Percentiles rank a stretch among this genome's conserved stretches.
Evolutionary conservation across 2,329 filamentous ascomycete genomes (phyloP).

Genomic region (Tothia fuscella): DNA sequence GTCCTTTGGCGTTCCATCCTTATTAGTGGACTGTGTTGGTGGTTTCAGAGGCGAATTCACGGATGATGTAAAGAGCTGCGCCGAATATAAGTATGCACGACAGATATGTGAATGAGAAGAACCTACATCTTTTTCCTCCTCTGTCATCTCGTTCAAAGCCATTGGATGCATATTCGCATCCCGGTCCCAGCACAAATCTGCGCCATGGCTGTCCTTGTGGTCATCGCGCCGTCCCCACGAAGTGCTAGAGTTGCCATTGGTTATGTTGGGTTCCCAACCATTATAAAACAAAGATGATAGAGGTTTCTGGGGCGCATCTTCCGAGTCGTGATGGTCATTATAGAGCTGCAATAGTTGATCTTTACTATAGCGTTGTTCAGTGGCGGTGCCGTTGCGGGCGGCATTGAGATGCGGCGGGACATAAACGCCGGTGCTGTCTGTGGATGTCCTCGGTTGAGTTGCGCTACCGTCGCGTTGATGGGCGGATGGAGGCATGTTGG

Average conservation of each 20-base stretch:
- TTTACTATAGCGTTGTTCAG: constrained; percentile 57
- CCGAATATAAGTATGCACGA: constrained; percentile 8
- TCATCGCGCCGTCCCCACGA: constrained; percentile 72
- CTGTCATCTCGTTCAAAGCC: constrained; percentile 58
- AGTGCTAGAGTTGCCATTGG: constrained; percentile 45
- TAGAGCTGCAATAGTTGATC: constrained; percentile 70
- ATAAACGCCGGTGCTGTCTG: constrained; percentile 38
- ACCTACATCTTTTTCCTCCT: constrained; percentile 52
- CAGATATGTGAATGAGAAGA: not conserved
- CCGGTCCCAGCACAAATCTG: constrained; percentile 86
- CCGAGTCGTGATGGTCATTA: constrained; percentile 43
- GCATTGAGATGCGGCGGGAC: constrained; percentile 49
- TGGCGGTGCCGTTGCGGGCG: constrained; percentile 43
- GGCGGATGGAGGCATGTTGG: constrained; percentile 26
- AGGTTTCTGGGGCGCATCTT: constrained; percentile 51
- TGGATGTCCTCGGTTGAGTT: constrained; percentile 20
- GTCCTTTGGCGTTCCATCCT: constrained; percentile 45
- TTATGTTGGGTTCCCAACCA: constrained; percentile 66
- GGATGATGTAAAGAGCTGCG: constrained; percentile 68
- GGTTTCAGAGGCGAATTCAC: constrained; percentile 93
- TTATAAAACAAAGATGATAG: constrained; percentile 58
- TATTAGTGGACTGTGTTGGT: constrained; percentile 55
- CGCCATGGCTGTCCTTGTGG: constrained; percentile 58
- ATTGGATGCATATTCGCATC: constrained; percentile 59
- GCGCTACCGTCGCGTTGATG: constrained; percentile 19